Conservation (phyloP, 2,329 filamentous ascomycete species). For the Claviceps purpurea region DNA sequence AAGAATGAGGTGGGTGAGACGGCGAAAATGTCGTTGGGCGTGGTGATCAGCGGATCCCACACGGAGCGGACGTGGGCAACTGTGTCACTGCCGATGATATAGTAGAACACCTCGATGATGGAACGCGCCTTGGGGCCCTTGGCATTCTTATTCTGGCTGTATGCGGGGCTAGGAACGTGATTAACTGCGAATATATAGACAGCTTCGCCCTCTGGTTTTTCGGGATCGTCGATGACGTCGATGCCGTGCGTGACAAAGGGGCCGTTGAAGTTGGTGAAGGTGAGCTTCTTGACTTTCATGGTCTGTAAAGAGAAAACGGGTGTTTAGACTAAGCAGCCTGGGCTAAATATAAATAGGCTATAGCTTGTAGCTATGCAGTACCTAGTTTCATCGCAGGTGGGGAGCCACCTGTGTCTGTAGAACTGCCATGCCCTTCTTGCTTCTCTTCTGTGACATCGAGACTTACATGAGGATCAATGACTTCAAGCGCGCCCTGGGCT, state of each 20-base stretch:
- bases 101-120: conserved; percentile 44
- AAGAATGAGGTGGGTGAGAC: conserved; percentile 34
- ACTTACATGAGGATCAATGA: conserved; percentile 39
- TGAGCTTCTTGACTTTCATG: conserved; percentile 25
- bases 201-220: conserved; percentile 18
- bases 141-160: conserved; percentile 11
- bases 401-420: not conserved
- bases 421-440: not conserved
- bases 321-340: not conserved
- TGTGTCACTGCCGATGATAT: conserved; percentile 28
- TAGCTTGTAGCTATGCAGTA: too few species aligned
- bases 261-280: conserved; percentile 35
- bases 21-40: conserved; percentile 45
- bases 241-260: conserved; percentile 48
- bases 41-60: conserved; percentile 36
- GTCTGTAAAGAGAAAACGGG: conserved; percentile 7
- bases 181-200: conserved; percentile 51
- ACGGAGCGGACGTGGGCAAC: conserved; percentile 38
- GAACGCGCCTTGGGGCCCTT: conserved; percentile 30
- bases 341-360: not conserved
- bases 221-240: conserved; percentile 39
- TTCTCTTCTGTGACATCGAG: too few species aligned
- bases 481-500: conserved; percentile 32
- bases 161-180: conserved; percentile 37
- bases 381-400: not conserved